These are phyloP conservation scores for Cucumis hystrix DNA, from an alignment of 306 rosid species.

Conservation along the genomic window DNA sequence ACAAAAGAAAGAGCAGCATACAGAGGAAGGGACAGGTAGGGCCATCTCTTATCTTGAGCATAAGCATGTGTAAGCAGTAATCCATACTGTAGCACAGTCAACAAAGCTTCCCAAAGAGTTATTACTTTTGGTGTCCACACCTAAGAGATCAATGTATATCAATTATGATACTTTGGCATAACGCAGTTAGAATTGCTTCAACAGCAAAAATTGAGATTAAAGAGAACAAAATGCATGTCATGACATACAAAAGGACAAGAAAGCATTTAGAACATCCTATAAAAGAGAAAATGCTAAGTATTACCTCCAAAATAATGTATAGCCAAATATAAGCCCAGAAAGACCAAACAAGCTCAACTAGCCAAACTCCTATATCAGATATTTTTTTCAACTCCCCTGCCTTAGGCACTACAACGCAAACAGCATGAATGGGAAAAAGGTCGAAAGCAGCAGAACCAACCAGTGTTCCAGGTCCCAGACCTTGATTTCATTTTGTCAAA, in stretches of 20 bases:
- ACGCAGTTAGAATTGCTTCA: neutral
- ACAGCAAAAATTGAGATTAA: neutral
- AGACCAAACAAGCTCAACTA: conserved; percentile 93
- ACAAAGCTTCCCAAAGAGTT: conserved; percentile 83
- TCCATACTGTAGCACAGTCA: conserved; percentile 79
- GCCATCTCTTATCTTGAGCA: conserved; percentile 98
- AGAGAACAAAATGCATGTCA: neutral
- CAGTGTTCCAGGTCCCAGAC: conserved; percentile 98
- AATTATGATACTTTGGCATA: neutral
- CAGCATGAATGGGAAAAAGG: conserved; percentile 94
- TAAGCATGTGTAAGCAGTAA: conserved; percentile 80
- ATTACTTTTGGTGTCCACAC: conserved; percentile 90
- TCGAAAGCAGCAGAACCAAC: conserved; percentile 98
- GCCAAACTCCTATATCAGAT: conserved; percentile 89
- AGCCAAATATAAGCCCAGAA: conserved; percentile 98
- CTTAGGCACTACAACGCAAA: conserved; percentile 77
- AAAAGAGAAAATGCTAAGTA: conserved; percentile 1
- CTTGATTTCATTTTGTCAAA: conserved; percentile 26
- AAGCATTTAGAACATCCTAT: conserved; percentile 6
- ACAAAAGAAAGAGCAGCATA: conserved; percentile 17
- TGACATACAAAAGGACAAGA: neutral
- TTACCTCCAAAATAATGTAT: conserved; percentile 86
- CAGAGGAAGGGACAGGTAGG: conserved; percentile 73
- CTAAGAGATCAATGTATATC: conserved; percentile 19
- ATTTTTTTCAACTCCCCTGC: conserved; percentile 87